Evolutionary conservation across 2,329 filamentous ascomycete genomes (phyloP).

Genomic region (Fusarium floridanum): DNA sequence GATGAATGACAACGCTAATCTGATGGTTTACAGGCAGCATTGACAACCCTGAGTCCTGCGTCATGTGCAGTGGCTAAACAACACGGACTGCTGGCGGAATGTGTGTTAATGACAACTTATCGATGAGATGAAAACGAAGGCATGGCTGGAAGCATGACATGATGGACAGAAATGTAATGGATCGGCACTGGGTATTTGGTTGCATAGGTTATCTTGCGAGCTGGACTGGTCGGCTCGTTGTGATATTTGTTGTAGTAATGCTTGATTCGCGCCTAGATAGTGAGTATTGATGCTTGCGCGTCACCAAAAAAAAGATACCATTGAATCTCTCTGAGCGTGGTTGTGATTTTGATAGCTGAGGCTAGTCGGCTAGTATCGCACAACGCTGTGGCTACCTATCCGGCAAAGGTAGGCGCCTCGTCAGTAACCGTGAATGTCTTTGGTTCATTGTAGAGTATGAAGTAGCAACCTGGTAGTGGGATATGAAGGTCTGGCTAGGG

Average conservation of each 20-base stretch:
- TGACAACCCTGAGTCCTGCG: conserved; percentile 92
- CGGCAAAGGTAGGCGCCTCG: not conserved
- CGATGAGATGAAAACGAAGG: conserved; percentile 49
- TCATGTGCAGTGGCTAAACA: conserved; percentile 94
- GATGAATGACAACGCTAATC: conserved; percentile 48
- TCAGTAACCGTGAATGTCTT: not conserved
- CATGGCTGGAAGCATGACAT: conserved; percentile 42
- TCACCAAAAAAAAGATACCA: conserved; percentile 14
- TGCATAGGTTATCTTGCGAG: conserved; percentile 16
- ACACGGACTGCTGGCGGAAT: conserved; percentile 9
- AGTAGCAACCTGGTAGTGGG: not conserved
- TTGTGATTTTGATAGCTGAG: not conserved
- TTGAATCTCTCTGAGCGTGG: not conserved
- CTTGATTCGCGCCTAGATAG: conserved; percentile 33
- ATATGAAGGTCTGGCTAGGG: not conserved
- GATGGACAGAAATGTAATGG: conserved; percentile 40
- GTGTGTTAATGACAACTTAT: conserved; percentile 46
- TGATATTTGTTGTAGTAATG: conserved; percentile 17
- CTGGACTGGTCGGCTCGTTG: conserved; percentile 16
- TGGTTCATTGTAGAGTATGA: not conserved
- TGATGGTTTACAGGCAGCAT: conserved; percentile 77
- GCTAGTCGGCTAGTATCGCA: too few relatives aligned
- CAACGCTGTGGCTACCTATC: not conserved
- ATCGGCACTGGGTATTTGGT: conserved; percentile 33
- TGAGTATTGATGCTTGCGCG: conserved; percentile 28